phyloP scores from a whole-genome alignment of 208 protist species.

The Balamuthia mandrillaris region DNA sequence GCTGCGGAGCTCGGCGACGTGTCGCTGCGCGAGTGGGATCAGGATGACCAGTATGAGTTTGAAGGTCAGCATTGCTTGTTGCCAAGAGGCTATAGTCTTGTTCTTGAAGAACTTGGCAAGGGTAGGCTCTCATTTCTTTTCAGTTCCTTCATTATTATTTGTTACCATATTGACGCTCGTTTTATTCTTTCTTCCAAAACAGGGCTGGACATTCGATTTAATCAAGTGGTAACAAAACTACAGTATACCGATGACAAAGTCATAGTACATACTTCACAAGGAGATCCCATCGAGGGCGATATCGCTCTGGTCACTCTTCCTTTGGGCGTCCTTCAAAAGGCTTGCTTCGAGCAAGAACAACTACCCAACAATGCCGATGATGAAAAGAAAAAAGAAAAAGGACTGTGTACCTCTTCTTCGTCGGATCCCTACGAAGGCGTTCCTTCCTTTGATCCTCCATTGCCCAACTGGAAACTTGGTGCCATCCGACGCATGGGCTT shows the following conservation, averaged over 20 bases:
- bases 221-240: background rate
- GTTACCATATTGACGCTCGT: no score
- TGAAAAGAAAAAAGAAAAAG: no score
- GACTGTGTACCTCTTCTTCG: no score
- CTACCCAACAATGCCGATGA: no score
- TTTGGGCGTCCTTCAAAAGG: constrained; percentile 18
- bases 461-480: constrained; percentile 34
- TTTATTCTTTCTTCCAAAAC: no score
- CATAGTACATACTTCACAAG: background rate
- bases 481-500: constrained; percentile 36
- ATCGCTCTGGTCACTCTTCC: constrained; percentile 35
- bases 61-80: constrained; percentile 28
- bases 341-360: background rate
- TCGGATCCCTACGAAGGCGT: no score
- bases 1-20: constrained; percentile 30
- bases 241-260: constrained; percentile 13
- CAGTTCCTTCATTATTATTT: no score
- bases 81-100: constrained; percentile 1
- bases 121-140: no score
- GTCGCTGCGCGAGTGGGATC: constrained; percentile 31
- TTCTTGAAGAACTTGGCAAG: constrained; percentile 6
- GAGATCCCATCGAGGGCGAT: constrained; percentile 7
- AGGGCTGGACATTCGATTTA: constrained; percentile 25
- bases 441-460: background rate
- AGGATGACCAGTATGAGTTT: constrained; percentile 41